Evolutionary conservation across 352 stramenopile species (phyloP), one percentile per base, ranked within the genome.

Genomic region (Phytophthora colocasiae): DNA sequence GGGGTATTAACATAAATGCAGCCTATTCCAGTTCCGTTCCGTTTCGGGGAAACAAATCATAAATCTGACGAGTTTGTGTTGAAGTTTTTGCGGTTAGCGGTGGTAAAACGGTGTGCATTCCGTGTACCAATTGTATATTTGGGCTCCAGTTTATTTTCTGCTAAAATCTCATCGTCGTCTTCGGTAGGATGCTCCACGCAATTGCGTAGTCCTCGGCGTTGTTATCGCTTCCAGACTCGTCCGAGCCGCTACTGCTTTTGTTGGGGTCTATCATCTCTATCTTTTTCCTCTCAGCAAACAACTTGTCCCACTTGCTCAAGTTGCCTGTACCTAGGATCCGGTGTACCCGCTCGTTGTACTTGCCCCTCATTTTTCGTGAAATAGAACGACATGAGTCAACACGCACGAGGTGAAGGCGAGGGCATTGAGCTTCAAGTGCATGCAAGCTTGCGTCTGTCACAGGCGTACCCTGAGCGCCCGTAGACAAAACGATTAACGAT

Each of bases 381-480:
- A 92, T 69, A 32, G 80, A 84, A 4, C 85, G 80, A 54, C 84
- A 92, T 45, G 81, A 92, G 59, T 92, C 84, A 22, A 92, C 49
- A 3, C 81, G 80, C n/a, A 92, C 63, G 63, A 91, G 77, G 3
- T 71, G 71, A 52, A 92, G 66, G 4, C 51, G 55, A 32, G 63
- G 38, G 34, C 79, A 89, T 17, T 58, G 59, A 4, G 61, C 39
- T 55, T 90, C 70, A 32, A 93, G 50, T 15, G 60, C 69, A 10
- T 69, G 14, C 0, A 93, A 52, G 24, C 77, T 78, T 17, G 44
- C 48, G 29, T 91, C 80, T 22, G 81, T 85, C 38, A 90, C 69
- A 14, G 51, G 48, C 14, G 85, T 91, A 29, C 41, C 53, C 53
- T 91, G 19, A 44, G 26, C 3, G 14, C 34, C 45, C 14, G 14